Base-by-base conservation (phyloP, 192 early-diverging fungal genomes). In the Coemansia sp. region DNA sequence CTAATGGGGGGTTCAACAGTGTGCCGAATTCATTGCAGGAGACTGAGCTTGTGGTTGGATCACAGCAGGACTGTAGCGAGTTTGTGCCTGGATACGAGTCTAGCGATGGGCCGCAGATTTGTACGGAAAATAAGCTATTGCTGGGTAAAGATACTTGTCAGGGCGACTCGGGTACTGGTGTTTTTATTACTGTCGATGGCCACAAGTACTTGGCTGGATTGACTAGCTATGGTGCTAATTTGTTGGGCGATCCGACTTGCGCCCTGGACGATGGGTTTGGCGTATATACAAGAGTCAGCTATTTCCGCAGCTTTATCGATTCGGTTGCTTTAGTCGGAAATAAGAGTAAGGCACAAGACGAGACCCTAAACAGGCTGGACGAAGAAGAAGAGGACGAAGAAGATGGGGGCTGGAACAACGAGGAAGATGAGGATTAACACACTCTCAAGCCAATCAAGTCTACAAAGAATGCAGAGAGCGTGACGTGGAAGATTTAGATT, bases 151-250 rank as follows among this genome's bases (percentile, higher is more conserved):
- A 83, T 27, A 83, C 80, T 3, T 83, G 80, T 60, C 80, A 83
- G 72, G 80, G 75, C n/a, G 80, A 83, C 63, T 77, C 75, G 0
- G 80, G 80, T 3, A 83, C 80, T 1, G 80, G 80, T 15, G 69
- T 78, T 31, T 76, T 71, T 62, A 65, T 67, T 15, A 52, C 50
- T 3, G 36, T 50, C 1, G 62, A 53, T 16, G 80, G 80, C 2
- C 33, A 52, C 8, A 29, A 13, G 20, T 82, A 57, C 50, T 29
- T 82, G 47, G 80, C 72, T 8, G 80, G 80, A 1, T 62, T 82
- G 65, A 82, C 80, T 13, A 82, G 80, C 80, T 82, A 74, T 60
- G 80, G 80, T 13, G 62, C 80, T 11, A 65, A 73, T 12, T 47
- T 76, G 31, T 1, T 40, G 8, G 80, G 80, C 49, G 71, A 82